Percentiles rank a stretch among this genome's conserved stretches.
These are phyloP conservation scores for Nymphaea thermarum DNA, from an alignment of 164 flowering plant genomes.

Conservation along the genomic window DNA sequence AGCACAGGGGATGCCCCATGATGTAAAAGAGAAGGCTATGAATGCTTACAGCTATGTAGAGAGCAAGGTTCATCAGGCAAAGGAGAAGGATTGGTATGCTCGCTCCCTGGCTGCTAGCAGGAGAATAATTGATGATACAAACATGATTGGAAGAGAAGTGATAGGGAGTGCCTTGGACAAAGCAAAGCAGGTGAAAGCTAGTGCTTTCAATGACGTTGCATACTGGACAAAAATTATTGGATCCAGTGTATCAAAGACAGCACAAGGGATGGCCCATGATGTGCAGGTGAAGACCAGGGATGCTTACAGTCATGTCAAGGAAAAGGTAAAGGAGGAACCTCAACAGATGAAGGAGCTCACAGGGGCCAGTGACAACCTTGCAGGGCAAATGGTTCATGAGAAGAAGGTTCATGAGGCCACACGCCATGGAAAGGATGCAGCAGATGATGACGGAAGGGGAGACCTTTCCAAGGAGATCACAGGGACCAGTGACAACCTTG, in stretches of 20 bases:
- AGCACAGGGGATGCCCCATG: conserved; percentile 16
- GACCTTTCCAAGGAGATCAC: conserved; percentile 1
- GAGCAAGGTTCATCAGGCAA: not conserved
- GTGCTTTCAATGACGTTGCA: too few species aligned
- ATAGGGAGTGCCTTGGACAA: not conserved
- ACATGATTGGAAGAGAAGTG: not conserved
- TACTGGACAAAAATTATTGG: too few species aligned
- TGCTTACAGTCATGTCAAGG: conserved; percentile 1
- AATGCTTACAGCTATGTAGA: conserved; percentile 1
- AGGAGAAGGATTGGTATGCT: not conserved
- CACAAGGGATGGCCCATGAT: conserved; percentile 6
- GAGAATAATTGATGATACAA: not conserved
- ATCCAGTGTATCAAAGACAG: too few species aligned
- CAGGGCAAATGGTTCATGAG: too few species aligned
- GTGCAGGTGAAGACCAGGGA: not conserved
- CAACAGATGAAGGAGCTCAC: not conserved
- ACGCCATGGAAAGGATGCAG: not conserved
- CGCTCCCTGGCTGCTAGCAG: conserved; percentile 5
- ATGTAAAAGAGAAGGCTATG: not conserved
- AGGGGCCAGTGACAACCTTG: too few species aligned
- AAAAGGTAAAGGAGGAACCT: not conserved
- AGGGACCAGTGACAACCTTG: too few species aligned
- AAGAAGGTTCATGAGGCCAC: not conserved
- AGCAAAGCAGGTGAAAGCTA: too few species aligned
- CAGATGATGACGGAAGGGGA: not conserved